These are phyloP conservation scores for Petunia axillaris DNA, from an alignment of 257 asterid species.

Conservation along the genomic window DNA sequence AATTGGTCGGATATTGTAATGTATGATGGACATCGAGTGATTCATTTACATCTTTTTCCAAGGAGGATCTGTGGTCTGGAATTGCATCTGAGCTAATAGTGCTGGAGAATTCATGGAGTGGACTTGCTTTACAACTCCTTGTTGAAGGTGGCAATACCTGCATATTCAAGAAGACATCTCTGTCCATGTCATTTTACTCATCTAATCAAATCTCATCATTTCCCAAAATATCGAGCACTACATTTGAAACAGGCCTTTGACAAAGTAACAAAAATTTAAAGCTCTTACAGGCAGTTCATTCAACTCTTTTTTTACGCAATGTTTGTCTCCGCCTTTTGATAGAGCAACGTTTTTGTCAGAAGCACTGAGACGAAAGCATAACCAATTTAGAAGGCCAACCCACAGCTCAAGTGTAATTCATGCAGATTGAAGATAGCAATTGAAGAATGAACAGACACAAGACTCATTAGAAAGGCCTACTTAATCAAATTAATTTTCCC, in stretches of 20 bases:
- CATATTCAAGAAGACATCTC: constrained; percentile 24
- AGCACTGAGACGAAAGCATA: constrained; percentile 43
- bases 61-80: constrained; percentile 48
- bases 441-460: neutral
- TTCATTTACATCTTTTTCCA: constrained; percentile 56
- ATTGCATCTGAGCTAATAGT: constrained; percentile 37
- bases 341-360: constrained; percentile 43
- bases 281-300: constrained; percentile 47
- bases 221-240: neutral
- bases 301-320: constrained; percentile 27
- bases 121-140: constrained; percentile 45
- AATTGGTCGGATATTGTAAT: neutral
- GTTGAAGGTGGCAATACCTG: constrained; percentile 45
- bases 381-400: constrained; percentile 11
- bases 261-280: neutral
- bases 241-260: neutral
- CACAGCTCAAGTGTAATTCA: neutral
- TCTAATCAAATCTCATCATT: neutral
- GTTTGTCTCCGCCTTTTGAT: constrained; percentile 34
- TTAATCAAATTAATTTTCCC: neutral
- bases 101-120: constrained; percentile 36
- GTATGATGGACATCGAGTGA: neutral
- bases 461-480: constrained; percentile 2
- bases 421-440: neutral
- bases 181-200: constrained; percentile 15